Percentiles rank a stretch among this genome's conserved stretches.
Conservation (phyloP, 2,329 filamentous ascomycete genomes). For the Daldinia sp. region DNA sequence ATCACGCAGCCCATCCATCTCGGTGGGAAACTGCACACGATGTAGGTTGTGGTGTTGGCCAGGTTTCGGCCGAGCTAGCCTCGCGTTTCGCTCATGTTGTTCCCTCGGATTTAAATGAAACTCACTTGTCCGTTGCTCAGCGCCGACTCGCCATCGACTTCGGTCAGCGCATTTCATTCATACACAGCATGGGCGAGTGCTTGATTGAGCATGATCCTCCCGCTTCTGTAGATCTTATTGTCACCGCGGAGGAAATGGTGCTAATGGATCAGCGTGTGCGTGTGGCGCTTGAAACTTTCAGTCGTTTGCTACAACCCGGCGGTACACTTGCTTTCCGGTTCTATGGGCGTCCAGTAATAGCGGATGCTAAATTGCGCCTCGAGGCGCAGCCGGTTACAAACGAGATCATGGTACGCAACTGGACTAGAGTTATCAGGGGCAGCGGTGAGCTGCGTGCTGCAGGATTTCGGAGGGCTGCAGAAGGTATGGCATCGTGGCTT, state of each 20-base stretch:
- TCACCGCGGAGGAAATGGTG: slow-evolving; percentile 12
- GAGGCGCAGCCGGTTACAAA: slow-evolving; percentile 13
- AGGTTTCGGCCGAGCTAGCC: slow-evolving; percentile 9
- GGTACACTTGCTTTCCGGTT: slow-evolving; percentile 23
- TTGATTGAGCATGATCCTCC: slow-evolving; percentile 10
- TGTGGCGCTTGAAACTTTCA: slow-evolving; percentile 13
- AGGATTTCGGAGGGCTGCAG: slow-evolving; percentile 11
- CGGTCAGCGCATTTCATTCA: slow-evolving; percentile 14
- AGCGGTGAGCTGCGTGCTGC: slow-evolving; percentile 14
- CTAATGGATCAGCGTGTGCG: slow-evolving; percentile 19
- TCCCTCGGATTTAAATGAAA: slow-evolving; percentile 15
- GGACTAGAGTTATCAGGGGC: slow-evolving; percentile 9
- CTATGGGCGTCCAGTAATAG: slow-evolving; percentile 15
- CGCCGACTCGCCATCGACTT: not conserved
- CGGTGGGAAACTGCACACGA: slow-evolving; percentile 12
- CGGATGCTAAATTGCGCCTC: slow-evolving; percentile 3
- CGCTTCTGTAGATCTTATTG: slow-evolving; percentile 13
- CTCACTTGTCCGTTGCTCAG: slow-evolving; percentile 7
- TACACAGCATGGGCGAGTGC: slow-evolving; percentile 12
- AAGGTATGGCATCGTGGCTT: slow-evolving; percentile 20
- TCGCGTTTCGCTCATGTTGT: slow-evolving; percentile 14
- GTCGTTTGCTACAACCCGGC: slow-evolving; percentile 7
- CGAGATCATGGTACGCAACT: slow-evolving; percentile 21
- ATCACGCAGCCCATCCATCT: slow-evolving; percentile 15
- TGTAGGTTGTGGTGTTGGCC: slow-evolving; percentile 17